A percentile compares a stretch with the other conserved stretches of the same genome.
These are phyloP conservation scores for Colletotrichum brevisporum DNA, from an alignment of 2,329 filamentous ascomycete species.

Conservation along the genomic window DNA sequence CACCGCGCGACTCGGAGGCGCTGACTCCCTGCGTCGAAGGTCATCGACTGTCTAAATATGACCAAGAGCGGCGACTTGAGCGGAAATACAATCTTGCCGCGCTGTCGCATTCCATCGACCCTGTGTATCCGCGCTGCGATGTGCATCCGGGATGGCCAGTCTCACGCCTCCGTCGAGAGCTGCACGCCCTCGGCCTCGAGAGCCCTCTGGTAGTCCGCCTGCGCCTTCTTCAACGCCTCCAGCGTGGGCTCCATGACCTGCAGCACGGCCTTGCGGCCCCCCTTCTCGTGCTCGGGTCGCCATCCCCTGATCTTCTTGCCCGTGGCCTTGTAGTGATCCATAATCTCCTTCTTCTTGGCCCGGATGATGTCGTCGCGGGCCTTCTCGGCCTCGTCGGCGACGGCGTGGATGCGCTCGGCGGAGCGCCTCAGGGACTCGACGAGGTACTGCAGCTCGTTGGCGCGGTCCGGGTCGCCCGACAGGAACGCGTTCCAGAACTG, in stretches of 20 bases:
- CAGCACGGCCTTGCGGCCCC: slow-evolving; percentile 82
- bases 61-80: no score
- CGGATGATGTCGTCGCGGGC: slow-evolving; percentile 78
- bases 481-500: slow-evolving; percentile 97
- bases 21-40: no score
- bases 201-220: slow-evolving; percentile 78
- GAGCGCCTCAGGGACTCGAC: slow-evolving; percentile 86
- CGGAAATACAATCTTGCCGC: not conserved
- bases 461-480: slow-evolving; percentile 86
- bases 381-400: slow-evolving; percentile 84
- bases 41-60: no score
- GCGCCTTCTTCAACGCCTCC: slow-evolving; percentile 78
- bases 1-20: no score
- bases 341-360: slow-evolving; percentile 77
- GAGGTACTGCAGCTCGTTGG: slow-evolving; percentile 84
- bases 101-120: no score
- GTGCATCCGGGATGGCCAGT: no score
- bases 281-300: slow-evolving; percentile 77
- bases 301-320: slow-evolving; percentile 78
- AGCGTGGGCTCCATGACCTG: slow-evolving; percentile 83
- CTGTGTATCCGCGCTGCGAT: no score
- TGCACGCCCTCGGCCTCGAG: slow-evolving; percentile 74
- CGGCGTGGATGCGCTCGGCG: slow-evolving; percentile 82
- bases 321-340: slow-evolving; percentile 78
- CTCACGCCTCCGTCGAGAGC: slow-evolving; percentile 59